phyloP scores from a whole-genome alignment of 352 stramenopile species.

The Blastocystis sp. region DNA sequence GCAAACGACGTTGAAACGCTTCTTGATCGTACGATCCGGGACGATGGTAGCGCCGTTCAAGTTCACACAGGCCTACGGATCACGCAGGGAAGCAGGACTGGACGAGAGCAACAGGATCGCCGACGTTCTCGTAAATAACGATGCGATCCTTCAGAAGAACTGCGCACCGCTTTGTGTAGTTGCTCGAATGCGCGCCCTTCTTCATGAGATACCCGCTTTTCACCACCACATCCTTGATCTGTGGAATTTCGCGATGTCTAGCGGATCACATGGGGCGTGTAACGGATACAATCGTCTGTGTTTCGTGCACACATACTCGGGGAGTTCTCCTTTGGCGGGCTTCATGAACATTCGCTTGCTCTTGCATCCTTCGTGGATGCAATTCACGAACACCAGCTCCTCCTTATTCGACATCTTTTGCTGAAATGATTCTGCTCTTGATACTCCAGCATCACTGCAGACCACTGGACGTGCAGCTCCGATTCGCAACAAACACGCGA shows the following conservation, averaged over 20 bases:
- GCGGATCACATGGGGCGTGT: not conserved
- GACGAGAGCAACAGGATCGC: slow-evolving; percentile 46
- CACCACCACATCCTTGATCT: slow-evolving; percentile 9
- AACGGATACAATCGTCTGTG: slow-evolving; percentile 47
- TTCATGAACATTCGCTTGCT: slow-evolving; percentile 59
- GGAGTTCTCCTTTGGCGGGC: slow-evolving; percentile 21
- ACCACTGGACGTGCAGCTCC: slow-evolving; percentile 3
- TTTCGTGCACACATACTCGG: slow-evolving; percentile 66
- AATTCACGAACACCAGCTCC: slow-evolving; percentile 65
- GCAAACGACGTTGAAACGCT: slow-evolving; percentile 56
- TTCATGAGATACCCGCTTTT: slow-evolving; percentile 67
- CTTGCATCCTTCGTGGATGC: slow-evolving; percentile 67
- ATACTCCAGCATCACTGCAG: slow-evolving; percentile 40
- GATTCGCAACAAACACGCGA: slow-evolving; percentile 42
- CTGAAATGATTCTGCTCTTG: slow-evolving; percentile 27
- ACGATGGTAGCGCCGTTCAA: slow-evolving; percentile 58
- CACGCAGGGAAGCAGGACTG: not conserved
- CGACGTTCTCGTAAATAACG: slow-evolving; percentile 56
- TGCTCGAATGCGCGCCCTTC: slow-evolving; percentile 47
- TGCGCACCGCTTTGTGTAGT: slow-evolving; percentile 38
- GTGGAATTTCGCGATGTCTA: slow-evolving; percentile 48
- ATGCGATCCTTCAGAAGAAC: slow-evolving; percentile 57
- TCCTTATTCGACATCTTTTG: slow-evolving; percentile 62
- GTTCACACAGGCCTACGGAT: slow-evolving; percentile 52
- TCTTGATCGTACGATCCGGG: slow-evolving; percentile 45